Conservation (phyloP, 139 green algal species). For the Pleodorina starrii region DNA sequence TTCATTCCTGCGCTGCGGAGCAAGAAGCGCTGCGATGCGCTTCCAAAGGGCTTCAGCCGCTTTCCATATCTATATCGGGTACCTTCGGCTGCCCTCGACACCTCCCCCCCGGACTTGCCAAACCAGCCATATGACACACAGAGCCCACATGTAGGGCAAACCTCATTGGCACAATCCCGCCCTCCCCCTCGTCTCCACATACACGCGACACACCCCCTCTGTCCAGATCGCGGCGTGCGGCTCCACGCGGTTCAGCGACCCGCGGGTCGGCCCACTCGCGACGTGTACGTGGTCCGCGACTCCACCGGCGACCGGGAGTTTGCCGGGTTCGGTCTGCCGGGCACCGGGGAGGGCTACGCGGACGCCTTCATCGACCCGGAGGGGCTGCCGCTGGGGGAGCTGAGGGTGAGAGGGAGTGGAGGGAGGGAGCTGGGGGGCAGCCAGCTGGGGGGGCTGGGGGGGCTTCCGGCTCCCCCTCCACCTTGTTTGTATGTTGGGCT, state of each 20-base stretch:
- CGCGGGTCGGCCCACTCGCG: constrained; percentile 77
- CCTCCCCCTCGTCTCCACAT: too few relatives aligned
- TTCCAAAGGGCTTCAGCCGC: too few relatives aligned
- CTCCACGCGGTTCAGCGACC: constrained; percentile 69
- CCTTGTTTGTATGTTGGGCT: too few relatives aligned
- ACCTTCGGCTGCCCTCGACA: too few relatives aligned
- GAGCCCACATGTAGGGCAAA: too few relatives aligned
- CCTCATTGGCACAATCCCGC: too few relatives aligned
- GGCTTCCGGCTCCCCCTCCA: background rate
- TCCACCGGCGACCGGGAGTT: constrained; percentile 87
- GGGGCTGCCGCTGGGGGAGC: constrained; percentile 73
- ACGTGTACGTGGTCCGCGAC: constrained; percentile 85
- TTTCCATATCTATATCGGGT: too few relatives aligned
- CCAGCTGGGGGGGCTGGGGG: background rate
- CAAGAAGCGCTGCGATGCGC: too few relatives aligned
- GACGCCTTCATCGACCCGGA: constrained; percentile 83
- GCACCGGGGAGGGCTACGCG: constrained; percentile 71
- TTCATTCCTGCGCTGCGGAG: too few relatives aligned
- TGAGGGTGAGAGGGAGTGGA: constrained; percentile 64
- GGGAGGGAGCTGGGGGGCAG: background rate
- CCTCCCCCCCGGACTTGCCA: too few relatives aligned
- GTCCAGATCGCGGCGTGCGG: constrained; percentile 79
- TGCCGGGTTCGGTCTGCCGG: constrained; percentile 82
- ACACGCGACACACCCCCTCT: too few relatives aligned
- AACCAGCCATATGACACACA: too few relatives aligned